Evolutionary conservation across 2,329 filamentous ascomycete species (phyloP), one percentile per base, ranked within the genome.

Genomic region (Fusarium buxicola): DNA sequence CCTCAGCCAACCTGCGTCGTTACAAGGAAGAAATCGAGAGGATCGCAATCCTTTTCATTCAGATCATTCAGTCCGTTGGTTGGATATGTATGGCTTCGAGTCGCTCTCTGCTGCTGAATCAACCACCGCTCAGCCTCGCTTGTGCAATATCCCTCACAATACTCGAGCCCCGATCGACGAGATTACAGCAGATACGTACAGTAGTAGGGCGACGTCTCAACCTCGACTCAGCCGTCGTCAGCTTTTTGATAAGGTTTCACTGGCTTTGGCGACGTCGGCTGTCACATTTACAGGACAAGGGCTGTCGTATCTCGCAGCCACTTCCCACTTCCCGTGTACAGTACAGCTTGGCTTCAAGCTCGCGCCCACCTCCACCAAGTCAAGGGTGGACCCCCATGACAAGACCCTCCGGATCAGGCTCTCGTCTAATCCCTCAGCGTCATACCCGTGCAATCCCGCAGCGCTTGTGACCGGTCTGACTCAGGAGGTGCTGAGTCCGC

Each of bases 401-500:
- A 49, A 28, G 32, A 28, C 51, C 49, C 52, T 45, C 21, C 49
- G 50, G 38, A 49, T 47, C 13, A 32, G 31, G 30, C 45, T 57
- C 21, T 39, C 12, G 36, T 43, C 43, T 27, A 60, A 46, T 41
- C 48, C 45, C 24, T 44, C 55, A 39, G 28, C 36, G 53, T 60
- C 51, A 48, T 62, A 45, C 36, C 47, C 35, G 45, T 43, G 53
- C 46, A 64, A 57, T 57, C 40, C 34, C 58, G 38, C 46, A 68
- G 47, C 54, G 53, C 50, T 40, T 38, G 21, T 39, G 41, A 48
- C 55, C 30, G 28, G 35, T 46, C 59, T 68, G 65, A 68, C 65
- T 68, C 65, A 50, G 49, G 53, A 63, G 16, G 34, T 39, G 21
- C 51, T 38, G 44, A 55, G 53, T 54, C 44, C 21, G 44, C 55